Conservation (phyloP, 2,329 filamentous ascomycete species). For the Botrytis medusae region DNA sequence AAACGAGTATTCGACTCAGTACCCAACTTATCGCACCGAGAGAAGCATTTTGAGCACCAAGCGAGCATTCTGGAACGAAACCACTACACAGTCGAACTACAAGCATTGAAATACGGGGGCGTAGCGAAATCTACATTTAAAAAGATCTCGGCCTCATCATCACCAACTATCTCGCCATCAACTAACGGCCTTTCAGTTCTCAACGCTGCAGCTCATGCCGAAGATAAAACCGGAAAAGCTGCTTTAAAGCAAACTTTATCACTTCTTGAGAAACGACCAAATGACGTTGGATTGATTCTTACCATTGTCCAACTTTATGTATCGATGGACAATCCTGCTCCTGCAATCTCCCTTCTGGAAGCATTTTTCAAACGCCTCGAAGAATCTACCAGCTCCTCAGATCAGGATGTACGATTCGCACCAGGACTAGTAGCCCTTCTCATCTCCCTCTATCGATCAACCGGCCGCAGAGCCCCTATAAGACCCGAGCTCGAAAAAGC, state of each 20-base stretch:
- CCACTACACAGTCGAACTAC: slow-evolving; percentile 61
- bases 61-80: slow-evolving; percentile 61
- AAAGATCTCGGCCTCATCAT: slow-evolving; percentile 46
- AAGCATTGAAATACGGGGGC: slow-evolving; percentile 66
- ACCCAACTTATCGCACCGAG: slow-evolving; percentile 52
- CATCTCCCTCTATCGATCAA: slow-evolving; percentile 74
- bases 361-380: slow-evolving; percentile 73
- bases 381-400: slow-evolving; percentile 52
- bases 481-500: slow-evolving; percentile 76
- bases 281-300: slow-evolving; percentile 76
- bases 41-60: slow-evolving; percentile 74
- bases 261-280: slow-evolving; percentile 70
- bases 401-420: slow-evolving; percentile 72
- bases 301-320: slow-evolving; percentile 82
- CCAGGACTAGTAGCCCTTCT: slow-evolving; percentile 81
- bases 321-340: slow-evolving; percentile 65
- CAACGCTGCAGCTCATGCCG: slow-evolving; percentile 73
- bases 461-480: slow-evolving; percentile 71
- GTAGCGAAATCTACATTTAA: slow-evolving; percentile 52
- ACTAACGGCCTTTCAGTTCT: slow-evolving; percentile 60
- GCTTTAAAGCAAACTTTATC: slow-evolving; percentile 69
- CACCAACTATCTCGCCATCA: slow-evolving; percentile 50
- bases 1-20: slow-evolving; percentile 61
- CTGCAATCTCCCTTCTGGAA: slow-evolving; percentile 74
- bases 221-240: slow-evolving; percentile 61